Conservation (phyloP, 2,329 filamentous ascomycete species). For the Furcasterigmium furcatum region DNA sequence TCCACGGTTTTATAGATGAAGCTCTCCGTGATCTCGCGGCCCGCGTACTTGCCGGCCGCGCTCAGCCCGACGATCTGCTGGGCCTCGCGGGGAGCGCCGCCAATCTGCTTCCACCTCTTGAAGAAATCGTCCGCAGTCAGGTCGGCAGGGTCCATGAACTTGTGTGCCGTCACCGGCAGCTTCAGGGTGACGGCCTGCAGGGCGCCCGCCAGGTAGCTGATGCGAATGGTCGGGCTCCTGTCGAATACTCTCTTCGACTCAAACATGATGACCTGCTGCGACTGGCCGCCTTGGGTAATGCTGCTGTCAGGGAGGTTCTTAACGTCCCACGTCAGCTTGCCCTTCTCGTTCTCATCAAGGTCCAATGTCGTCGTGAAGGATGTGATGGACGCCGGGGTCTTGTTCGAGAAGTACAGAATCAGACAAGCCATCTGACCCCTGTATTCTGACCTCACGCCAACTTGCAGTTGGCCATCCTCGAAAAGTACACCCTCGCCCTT, state of each 20-base stretch:
- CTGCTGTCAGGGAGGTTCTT: constrained; percentile 85
- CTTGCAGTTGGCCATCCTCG: constrained; percentile 90
- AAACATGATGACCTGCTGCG: constrained; percentile 93
- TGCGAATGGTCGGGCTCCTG: constrained; percentile 83
- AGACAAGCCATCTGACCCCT: constrained; percentile 92
- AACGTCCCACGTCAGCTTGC: constrained; percentile 75
- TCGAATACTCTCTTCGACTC: constrained; percentile 79
- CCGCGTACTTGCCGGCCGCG: constrained; percentile 44
- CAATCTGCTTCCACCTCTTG: constrained; percentile 98
- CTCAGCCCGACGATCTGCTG: constrained; percentile 79
- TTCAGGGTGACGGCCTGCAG: constrained; percentile 90
- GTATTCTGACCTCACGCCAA: constrained; percentile 91
- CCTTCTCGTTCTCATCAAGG: constrained; percentile 64
- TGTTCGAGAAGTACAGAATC: constrained; percentile 95
- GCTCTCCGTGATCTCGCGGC: constrained; percentile 63
- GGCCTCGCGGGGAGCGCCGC: constrained; percentile 79
- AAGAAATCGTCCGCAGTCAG: constrained; percentile 92
- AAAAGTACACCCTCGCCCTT: constrained; percentile 84
- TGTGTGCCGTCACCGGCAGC: constrained; percentile 83
- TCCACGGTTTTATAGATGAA: constrained; percentile 73
- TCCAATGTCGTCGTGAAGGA: constrained; percentile 95
- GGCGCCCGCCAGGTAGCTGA: constrained; percentile 91
- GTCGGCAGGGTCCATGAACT: constrained; percentile 94
- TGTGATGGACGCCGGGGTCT: constrained; percentile 77
- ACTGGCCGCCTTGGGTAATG: constrained; percentile 71